These are phyloP conservation scores for Colletotrichum filicis DNA, from an alignment of 2,329 filamentous ascomycete species.

Conservation along the genomic window DNA sequence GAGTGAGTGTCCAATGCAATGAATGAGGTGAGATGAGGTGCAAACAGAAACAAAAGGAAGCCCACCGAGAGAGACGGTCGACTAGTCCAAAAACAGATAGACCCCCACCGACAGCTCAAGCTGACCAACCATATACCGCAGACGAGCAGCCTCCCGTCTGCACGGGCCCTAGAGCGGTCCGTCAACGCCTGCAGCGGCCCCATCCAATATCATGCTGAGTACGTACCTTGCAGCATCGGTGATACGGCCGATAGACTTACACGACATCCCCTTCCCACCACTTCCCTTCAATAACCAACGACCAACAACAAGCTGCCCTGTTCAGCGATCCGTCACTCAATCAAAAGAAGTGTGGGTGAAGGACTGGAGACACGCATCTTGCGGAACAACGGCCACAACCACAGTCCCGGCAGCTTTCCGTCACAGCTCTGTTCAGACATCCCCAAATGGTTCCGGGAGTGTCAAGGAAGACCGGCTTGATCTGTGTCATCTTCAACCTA, in stretches of 20 bases:
- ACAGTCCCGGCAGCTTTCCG: not conserved
- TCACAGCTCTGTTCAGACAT: not conserved
- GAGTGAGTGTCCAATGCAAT: not conserved
- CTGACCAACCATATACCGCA: not conserved
- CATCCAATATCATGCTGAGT: not conserved
- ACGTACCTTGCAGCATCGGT: not conserved
- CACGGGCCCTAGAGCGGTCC: not conserved
- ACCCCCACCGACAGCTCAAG: not conserved
- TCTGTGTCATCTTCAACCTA: not conserved
- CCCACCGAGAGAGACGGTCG: not conserved
- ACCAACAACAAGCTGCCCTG: not conserved
- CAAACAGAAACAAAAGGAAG: constrained; percentile 23
- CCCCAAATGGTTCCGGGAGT: not conserved
- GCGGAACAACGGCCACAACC: not conserved
- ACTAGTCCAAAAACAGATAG: constrained; percentile 4
- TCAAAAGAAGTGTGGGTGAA: not conserved
- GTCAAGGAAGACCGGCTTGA: not conserved
- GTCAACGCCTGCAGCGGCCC: not conserved
- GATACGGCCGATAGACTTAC: not conserved
- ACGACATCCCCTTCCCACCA: not conserved
- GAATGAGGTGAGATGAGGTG: constrained; percentile 14
- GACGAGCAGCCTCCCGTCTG: not conserved
- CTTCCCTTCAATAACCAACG: not conserved
- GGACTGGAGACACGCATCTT: not conserved
- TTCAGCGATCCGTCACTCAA: not conserved